phyloP scores from a whole-genome alignment of 768 basidiomycete genomes.

The Psilocybe azurescens region DNA sequence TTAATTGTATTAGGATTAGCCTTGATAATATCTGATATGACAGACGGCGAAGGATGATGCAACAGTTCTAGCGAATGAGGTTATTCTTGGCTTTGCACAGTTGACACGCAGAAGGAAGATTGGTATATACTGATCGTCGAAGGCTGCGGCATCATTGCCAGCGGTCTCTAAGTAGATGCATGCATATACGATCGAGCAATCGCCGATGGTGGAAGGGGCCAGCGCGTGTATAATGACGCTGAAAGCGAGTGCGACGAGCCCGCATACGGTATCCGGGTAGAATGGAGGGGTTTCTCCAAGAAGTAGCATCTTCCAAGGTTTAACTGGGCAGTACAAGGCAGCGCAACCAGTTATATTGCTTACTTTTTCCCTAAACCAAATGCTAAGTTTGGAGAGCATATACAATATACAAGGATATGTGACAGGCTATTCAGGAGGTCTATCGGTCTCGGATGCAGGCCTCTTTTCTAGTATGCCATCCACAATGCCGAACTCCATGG shows the following conservation, averaged over 20 bases:
- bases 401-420: constrained; percentile 6
- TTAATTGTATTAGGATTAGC: not conserved
- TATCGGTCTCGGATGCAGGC: constrained; percentile 52
- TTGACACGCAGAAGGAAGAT: constrained; percentile 6
- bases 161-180: not conserved
- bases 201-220: constrained; percentile 11
- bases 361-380: not conserved
- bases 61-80: constrained; percentile 11
- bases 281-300: constrained; percentile 8
- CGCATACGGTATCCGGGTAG: constrained; percentile 7
- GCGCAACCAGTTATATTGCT: not conserved
- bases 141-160: constrained; percentile 10
- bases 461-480: constrained; percentile 89
- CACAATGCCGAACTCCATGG: constrained; percentile 89
- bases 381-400: constrained; percentile 7
- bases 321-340: not conserved
- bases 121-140: constrained; percentile 10
- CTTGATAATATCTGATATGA: constrained; percentile 5
- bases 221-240: not conserved
- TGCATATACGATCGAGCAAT: constrained; percentile 16
- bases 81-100: constrained; percentile 11
- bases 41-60: constrained; percentile 9
- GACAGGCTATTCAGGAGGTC: constrained; percentile 19
- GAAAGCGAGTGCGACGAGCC: constrained; percentile 3
- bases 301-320: not conserved